Base-by-base conservation (phyloP, 2,329 filamentous ascomycete genomes). In the Sporothrix globosa region DNA sequence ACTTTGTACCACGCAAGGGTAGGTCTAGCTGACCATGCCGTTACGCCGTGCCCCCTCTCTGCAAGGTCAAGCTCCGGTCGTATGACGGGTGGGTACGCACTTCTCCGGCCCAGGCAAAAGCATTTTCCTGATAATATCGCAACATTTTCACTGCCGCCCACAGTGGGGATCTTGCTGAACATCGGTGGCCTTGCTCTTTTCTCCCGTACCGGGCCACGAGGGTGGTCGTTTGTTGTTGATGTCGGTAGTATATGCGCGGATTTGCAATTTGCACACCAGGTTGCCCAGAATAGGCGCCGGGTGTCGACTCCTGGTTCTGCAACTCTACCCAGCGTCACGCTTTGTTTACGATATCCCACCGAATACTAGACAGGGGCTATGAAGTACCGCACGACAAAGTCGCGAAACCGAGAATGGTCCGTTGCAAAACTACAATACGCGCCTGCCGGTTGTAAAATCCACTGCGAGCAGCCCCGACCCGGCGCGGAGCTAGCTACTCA, bases 51-150 rank as follows among this genome's bases (percentile, higher is more conserved):
- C 44, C 53, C 77, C 75, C 75, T 77, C 76, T 75, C 77, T 75
- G 74, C 77, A 77, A 74, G 76, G 74, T 76, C 74, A 74, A 72
- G 74, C 77, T 74, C 75, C 76, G 74, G 78, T 76, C 78, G 75
- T 76, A 78, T 79, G 76, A 76, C 77, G 78, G 76, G 77, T 78
- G 76, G 78, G 74, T 76, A 75, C 78, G 77, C 77, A 79, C 76
- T 77, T 77, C 56, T 50, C 53, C 70, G 34, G 21, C 44, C 67
- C 67, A 48, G 56, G n/a, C 56, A 60, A 63, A 44, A 48, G 54
- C 30, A 48, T 52, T 48, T 50, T 60, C 3, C 54, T 69, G n/a
- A 53, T 21, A 63, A 46, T 61, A 24, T 46, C 39, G 21, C 58
- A 34, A 34, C 39, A 39, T 46, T 21, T 61, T 21, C 67, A 58